Base-by-base conservation (phyloP, 1,139 yeast genomes). In the Taphrina wiesneri region DNA sequence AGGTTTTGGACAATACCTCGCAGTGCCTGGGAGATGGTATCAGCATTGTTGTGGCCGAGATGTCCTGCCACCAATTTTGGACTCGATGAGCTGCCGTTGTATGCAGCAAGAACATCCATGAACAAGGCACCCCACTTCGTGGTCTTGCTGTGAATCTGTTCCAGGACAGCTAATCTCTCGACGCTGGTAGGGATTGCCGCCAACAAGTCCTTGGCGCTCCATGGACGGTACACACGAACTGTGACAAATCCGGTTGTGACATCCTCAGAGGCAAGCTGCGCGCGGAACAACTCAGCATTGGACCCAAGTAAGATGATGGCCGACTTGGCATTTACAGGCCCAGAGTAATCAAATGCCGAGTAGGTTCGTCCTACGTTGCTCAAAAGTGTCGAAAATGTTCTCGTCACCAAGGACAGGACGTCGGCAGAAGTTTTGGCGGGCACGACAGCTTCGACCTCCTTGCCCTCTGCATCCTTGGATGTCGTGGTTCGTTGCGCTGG, bases 221-320 rank as follows among this genome's bases (percentile, higher is more conserved):
- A 88, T 15, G 97, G 97, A 72, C 88, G 82, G 77, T 87, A 87
- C 32, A 84, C 82, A 51, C 87, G 84, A 59, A 89, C 79, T 5
- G 85, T 78, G 46, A 88, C 77, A 49, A 88, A 73, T 32, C 86
- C 83, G 15, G 81, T 79, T 61, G 77, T 74, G 26, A 81, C 76
- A 46, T 79, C 74, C 43, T 72, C 72, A 59, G 71, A 71, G 39
- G 68, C 70, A 49, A 75, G 67, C n/a, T 83, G 81, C 13, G 82
- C 78, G 3, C 78, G 74, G 56, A 86, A 77, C 4, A 80, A 81
- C 5, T 80, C 78, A 39, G 79, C 77, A 53, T 83, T 77, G 67
- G 85, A 81, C 66, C 95, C 93, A 71, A 89, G 81, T 67, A 85
- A 79, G 19, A 90, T 81, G 36, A 87, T 76, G 1, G 86, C 83